phyloP scores from a whole-genome alignment of 1,139 yeast genomes.

The Meyerozyma elateridarum region DNA sequence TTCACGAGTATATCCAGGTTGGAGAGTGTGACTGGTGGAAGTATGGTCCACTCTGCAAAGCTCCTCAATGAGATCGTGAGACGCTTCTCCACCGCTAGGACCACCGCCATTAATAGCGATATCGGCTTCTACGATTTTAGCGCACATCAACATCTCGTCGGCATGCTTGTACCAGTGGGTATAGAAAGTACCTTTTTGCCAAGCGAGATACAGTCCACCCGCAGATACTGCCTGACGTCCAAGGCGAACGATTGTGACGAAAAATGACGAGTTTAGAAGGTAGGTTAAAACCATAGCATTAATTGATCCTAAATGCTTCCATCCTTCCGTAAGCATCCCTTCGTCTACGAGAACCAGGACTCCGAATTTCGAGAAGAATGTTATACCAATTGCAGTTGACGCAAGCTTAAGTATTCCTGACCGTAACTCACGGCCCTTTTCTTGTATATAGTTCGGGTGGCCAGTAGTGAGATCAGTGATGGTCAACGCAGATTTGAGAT shows the following conservation, averaged over 20 bases:
- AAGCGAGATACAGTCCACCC: constrained; percentile 55
- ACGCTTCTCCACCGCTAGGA: constrained; percentile 30
- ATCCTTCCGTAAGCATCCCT: constrained; percentile 29
- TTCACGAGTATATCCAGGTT: constrained; percentile 32
- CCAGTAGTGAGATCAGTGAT: constrained; percentile 62
- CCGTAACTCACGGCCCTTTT: constrained; percentile 26
- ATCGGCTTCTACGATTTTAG: constrained; percentile 65
- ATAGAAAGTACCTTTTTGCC: constrained; percentile 66
- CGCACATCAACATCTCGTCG: constrained; percentile 64
- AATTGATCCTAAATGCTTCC: constrained; percentile 46
- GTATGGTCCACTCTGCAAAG: constrained; percentile 29
- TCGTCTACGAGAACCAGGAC: constrained; percentile 31
- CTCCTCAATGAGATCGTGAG: constrained; percentile 33
- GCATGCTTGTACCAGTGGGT: constrained; percentile 62
- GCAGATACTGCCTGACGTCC: constrained; percentile 43
- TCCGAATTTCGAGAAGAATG: constrained; percentile 37
- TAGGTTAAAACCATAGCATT: constrained; percentile 64
- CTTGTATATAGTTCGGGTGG: constrained; percentile 41
- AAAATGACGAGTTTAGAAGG: constrained; percentile 55
- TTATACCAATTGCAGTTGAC: constrained; percentile 30
- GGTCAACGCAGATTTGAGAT: constrained; percentile 52
- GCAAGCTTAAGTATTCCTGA: constrained; percentile 27
- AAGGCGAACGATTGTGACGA: constrained; percentile 55
- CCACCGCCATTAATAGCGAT: constrained; percentile 44
- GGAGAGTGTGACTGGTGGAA: constrained; percentile 21